phyloP scores from a whole-genome alignment of 306 rosid genomes.

The Acacia melanoxylon region DNA sequence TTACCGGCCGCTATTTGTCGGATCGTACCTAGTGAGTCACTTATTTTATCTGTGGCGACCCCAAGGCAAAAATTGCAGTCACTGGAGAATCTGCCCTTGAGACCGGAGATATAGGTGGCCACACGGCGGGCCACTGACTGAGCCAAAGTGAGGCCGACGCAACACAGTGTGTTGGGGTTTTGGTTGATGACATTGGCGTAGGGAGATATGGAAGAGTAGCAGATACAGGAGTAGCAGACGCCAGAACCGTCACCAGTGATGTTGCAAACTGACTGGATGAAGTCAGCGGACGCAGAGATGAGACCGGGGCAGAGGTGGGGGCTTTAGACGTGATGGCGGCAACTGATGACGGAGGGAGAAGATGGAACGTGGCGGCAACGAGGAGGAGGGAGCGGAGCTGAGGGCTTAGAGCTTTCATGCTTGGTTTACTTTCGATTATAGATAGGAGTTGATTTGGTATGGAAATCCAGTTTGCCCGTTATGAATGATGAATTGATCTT shows the following conservation, averaged over 20 bases:
- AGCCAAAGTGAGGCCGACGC: conserved; percentile 62
- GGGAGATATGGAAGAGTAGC: conserved; percentile 27
- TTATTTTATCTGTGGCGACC: conserved; percentile 74
- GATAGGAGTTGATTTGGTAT: no score
- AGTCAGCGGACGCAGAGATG: not conserved
- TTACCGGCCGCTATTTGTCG: conserved; percentile 48
- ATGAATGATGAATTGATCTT: no score
- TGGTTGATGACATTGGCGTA: conserved; percentile 70
- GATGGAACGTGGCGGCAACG: not conserved
- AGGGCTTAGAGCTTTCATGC: not conserved
- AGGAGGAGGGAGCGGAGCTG: not conserved
- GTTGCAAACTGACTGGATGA: conserved; percentile 77
- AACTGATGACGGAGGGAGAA: not conserved
- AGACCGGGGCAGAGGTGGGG: not conserved
- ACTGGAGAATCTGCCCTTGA: conserved; percentile 53
- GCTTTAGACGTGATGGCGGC: not conserved
- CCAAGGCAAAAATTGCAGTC: conserved; percentile 69
- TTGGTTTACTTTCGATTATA: not conserved
- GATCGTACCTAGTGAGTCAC: conserved; percentile 83
- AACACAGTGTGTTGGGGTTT: conserved; percentile 63
- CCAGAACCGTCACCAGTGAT: conserved; percentile 54
- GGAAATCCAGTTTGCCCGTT: no score
- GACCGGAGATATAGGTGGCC: conserved; percentile 55
- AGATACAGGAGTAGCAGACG: conserved; percentile 74
- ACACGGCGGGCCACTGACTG: conserved; percentile 50